Conservation (phyloP, 495 filamentous ascomycete genomes). For the Penicillium cinerascens region DNA sequence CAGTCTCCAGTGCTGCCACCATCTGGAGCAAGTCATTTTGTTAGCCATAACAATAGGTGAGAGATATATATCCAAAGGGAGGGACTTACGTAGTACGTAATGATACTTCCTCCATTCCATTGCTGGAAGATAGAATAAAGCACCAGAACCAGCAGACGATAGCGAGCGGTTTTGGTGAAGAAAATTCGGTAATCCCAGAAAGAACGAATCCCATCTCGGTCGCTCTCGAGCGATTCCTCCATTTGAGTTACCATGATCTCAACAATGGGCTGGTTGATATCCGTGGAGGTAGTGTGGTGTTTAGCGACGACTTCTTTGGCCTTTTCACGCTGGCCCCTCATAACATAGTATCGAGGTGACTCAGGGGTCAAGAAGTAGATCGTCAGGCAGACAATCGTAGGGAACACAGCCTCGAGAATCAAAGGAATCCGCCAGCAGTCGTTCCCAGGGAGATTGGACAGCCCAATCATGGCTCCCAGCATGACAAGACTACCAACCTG, state of each 20-base stretch:
- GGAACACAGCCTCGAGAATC: constrained; percentile 37
- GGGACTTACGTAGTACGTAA: constrained; percentile 34
- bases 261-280: constrained; percentile 37
- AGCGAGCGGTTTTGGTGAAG: constrained; percentile 32
- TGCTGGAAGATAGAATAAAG: constrained; percentile 44
- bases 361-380: constrained; percentile 40
- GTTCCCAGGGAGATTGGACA: constrained; percentile 25
- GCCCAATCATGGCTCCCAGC: constrained; percentile 35
- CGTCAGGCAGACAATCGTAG: constrained; percentile 34
- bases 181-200: constrained; percentile 42
- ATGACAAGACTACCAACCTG: constrained; percentile 39
- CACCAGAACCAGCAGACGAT: constrained; percentile 33
- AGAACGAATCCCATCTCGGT: constrained; percentile 19
- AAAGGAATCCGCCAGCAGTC: constrained; percentile 36
- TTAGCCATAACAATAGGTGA: constrained; percentile 1
- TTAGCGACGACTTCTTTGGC: constrained; percentile 35
- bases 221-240: constrained; percentile 35
- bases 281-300: constrained; percentile 37
- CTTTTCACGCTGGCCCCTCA: constrained; percentile 32
- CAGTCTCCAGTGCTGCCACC: constrained; percentile 32
- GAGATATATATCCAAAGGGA: not conserved
- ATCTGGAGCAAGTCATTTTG: constrained; percentile 19
- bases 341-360: constrained; percentile 40
- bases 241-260: constrained; percentile 38
- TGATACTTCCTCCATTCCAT: constrained; percentile 45